Percentiles rank a stretch among this genome's conserved stretches.
Evolutionary conservation across 768 basidiomycete genomes (phyloP).

Genomic region (Piloderma croceum): DNA sequence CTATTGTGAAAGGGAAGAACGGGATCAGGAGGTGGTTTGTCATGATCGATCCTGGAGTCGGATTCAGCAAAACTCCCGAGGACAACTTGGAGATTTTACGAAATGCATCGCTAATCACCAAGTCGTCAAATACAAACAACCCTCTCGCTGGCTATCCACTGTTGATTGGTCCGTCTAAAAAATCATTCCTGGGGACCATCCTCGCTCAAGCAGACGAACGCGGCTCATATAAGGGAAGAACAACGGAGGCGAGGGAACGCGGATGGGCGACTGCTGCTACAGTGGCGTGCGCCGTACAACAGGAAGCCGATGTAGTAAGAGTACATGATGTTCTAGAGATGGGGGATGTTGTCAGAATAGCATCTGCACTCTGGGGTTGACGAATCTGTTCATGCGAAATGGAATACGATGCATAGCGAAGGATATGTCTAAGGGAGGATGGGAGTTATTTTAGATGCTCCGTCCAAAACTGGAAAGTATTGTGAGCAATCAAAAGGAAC

Average conservation of each 20-base stretch:
- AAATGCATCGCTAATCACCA: slow-evolving; percentile 15
- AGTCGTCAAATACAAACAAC: slow-evolving; percentile 27
- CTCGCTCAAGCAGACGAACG: slow-evolving; percentile 41
- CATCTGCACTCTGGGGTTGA: slow-evolving; percentile 51
- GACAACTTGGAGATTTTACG: slow-evolving; percentile 71
- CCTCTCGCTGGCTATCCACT: slow-evolving; percentile 53
- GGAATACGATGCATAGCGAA: no score
- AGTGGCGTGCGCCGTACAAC: slow-evolving; percentile 68
- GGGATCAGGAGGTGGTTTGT: slow-evolving; percentile 86
- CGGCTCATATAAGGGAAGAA: slow-evolving; percentile 38
- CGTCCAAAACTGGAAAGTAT: no score
- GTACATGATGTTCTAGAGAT: slow-evolving; percentile 79
- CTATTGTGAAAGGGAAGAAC: slow-evolving; percentile 57
- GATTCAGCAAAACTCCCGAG: slow-evolving; percentile 83
- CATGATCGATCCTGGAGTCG: slow-evolving; percentile 87
- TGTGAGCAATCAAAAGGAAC: no score
- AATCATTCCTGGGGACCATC: slow-evolving; percentile 75
- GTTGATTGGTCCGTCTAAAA: slow-evolving; percentile 76
- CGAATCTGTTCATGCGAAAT: no score
- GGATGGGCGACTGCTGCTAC: slow-evolving; percentile 76
- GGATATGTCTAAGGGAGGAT: no score
- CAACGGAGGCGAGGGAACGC: slow-evolving; percentile 61
- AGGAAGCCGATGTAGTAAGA: slow-evolving; percentile 65
- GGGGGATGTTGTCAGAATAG: slow-evolving; percentile 65
- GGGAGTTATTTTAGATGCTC: no score